Percentiles rank a stretch among this genome's conserved stretches.
Conservation (phyloP, 2,329 filamentous ascomycete genomes). For the Cladosporium sp. region DNA sequence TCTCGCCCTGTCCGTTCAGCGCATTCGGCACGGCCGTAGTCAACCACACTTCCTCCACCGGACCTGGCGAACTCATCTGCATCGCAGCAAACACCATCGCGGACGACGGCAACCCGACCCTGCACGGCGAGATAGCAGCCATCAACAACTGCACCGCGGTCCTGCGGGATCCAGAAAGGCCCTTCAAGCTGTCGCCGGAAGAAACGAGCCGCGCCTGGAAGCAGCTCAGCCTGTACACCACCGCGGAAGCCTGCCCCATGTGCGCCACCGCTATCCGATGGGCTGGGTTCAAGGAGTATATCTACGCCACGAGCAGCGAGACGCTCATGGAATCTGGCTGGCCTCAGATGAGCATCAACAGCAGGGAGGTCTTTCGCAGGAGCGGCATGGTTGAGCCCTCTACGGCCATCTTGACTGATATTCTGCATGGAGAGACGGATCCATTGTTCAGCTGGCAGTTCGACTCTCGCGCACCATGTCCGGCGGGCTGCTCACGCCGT, state of each 20-base stretch:
- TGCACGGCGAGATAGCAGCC: conserved; percentile 52
- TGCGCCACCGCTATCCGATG: conserved; percentile 53
- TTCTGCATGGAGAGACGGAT: conserved; percentile 50
- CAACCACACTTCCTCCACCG: conserved; percentile 44
- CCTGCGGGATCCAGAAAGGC: conserved; percentile 41
- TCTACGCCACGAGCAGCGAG: conserved; percentile 49
- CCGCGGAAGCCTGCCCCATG: conserved; percentile 53
- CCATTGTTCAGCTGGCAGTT: conserved; percentile 51
- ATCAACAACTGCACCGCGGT: conserved; percentile 49
- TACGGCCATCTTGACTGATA: conserved; percentile 38
- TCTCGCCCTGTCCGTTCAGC: conserved; percentile 46
- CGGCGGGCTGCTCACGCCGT: conserved; percentile 28
- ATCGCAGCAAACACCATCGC: conserved; percentile 44
- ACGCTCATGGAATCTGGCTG: conserved; percentile 44
- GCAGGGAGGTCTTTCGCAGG: conserved; percentile 42
- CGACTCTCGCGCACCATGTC: conserved; percentile 33
- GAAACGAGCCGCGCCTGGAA: conserved; percentile 43
- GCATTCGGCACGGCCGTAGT: conserved; percentile 52
- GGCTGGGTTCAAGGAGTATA: conserved; percentile 50
- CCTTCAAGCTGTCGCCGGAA: conserved; percentile 37
- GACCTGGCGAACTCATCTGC: conserved; percentile 44
- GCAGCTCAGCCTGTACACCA: conserved; percentile 49
- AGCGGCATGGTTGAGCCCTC: conserved; percentile 32
- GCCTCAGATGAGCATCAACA: conserved; percentile 45
- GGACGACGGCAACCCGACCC: conserved; percentile 44